Evolutionary conservation across 2,329 filamentous ascomycete species (phyloP), one percentile per base, ranked within the genome.

Genomic region (Nigrospora osmanthi): DNA sequence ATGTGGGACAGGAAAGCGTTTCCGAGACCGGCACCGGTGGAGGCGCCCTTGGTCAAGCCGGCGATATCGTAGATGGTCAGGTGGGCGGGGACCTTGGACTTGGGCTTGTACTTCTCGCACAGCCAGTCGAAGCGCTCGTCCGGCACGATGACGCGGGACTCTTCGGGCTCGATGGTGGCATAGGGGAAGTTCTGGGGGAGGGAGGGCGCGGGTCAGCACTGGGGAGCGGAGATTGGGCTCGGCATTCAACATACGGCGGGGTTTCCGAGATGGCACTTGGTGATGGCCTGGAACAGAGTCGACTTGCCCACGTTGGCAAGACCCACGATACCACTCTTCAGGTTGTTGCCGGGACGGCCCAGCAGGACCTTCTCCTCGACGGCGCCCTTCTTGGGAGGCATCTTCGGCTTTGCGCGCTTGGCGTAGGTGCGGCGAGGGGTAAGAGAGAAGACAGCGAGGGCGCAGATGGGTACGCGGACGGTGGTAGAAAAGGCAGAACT

Each of bases 301-400:
- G 93, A 98, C 76, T 98, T 98, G 70, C 93, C 93, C 59, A 98
- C 94, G 70, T 98, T 98, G 69, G 93, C 93, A 62, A 98, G 83
- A 72, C 93, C 93, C 70, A 98, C 93, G 82, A 98, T 98, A 75
- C 93, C 94, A 76, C 89, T 96, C 82, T 97, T 98, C 70, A 98
- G 70, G 73, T 82, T 97, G 80, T 98, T 98, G 64, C 93, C 93
- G 55, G 93, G 93, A 66, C 93, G 80, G 69, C 93, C 93, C 70
- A 98, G 79, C 58, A 93, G 83, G 69, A 97, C 79, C 83, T 97
- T 97, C 79, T 97, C 87, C 78, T 96, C 87, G 60, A 88, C 82
- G 59, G 82, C 84, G 44, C 72, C 75, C 74, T 97, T 97, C 80
- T 98, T 98, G 67, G 93, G 93, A 71, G 89, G 78, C 93, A 98